Evolutionary conservation across 208 protist species (phyloP).

Genomic region (Leishmania arabica): DNA sequence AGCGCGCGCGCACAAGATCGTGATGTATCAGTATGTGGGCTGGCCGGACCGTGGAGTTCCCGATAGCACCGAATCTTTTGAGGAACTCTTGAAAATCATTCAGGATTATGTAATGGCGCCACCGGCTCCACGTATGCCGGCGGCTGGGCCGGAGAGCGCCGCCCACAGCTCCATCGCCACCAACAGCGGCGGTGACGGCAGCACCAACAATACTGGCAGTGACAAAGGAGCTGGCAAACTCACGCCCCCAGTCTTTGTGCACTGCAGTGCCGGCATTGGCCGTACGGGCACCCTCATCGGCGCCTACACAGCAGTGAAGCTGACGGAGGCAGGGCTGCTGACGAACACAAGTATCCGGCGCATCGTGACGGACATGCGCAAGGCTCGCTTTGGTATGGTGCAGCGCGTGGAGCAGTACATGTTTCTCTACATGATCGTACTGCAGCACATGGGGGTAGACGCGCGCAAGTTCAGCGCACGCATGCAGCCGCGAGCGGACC

Average conservation of each 20-base stretch:
- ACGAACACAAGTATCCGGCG: slow-evolving; percentile 37
- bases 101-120: slow-evolving; percentile 13
- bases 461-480: slow-evolving; percentile 21
- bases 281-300: slow-evolving; percentile 86
- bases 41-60: slow-evolving; percentile 90
- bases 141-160: background rate
- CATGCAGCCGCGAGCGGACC: slow-evolving; percentile 32
- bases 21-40: slow-evolving; percentile 80
- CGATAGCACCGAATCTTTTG: slow-evolving; percentile 54
- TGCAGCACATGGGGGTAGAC: slow-evolving; percentile 43
- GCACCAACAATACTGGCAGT: background rate
- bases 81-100: slow-evolving; percentile 59
- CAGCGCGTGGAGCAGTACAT: slow-evolving; percentile 88
- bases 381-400: slow-evolving; percentile 76
- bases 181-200: background rate
- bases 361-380: slow-evolving; percentile 62
- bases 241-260: slow-evolving; percentile 58
- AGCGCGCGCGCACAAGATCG: slow-evolving; percentile 37
- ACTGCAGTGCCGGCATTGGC: slow-evolving; percentile 89
- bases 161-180: background rate
- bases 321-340: slow-evolving; percentile 37
- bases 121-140: background rate
- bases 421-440: slow-evolving; percentile 75
- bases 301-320: slow-evolving; percentile 55
- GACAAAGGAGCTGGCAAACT: background rate